Percentiles rank a stretch among this genome's conserved stretches.
Evolutionary conservation across 2,329 filamentous ascomycete genomes (phyloP).

Genomic region (Alternaria angustiovoidea): DNA sequence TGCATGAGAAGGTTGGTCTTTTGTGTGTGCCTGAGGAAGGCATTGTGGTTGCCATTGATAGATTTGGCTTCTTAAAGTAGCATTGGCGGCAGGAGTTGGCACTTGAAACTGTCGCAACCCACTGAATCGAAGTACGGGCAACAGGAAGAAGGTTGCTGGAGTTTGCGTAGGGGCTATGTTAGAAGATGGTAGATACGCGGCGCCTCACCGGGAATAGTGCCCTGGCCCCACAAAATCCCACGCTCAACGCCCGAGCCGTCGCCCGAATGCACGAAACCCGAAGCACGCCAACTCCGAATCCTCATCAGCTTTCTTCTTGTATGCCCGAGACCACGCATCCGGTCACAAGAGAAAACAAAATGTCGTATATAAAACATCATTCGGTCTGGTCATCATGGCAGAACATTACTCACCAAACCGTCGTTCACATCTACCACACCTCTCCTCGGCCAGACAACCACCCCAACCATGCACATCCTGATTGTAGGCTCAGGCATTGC

Average conservation of each 20-base stretch:
- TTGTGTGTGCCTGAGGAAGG: background rate
- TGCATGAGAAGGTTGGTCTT: slow-evolving; percentile 10
- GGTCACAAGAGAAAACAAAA: background rate
- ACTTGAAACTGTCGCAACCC: background rate
- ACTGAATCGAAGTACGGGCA: background rate
- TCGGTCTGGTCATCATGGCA: background rate
- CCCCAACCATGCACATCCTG: background rate
- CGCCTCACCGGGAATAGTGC: background rate
- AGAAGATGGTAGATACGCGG: background rate
- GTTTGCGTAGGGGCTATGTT: background rate
- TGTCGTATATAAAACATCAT: background rate
- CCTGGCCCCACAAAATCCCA: background rate
- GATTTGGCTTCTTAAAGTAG: background rate
- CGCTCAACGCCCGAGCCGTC: background rate
- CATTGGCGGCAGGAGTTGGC: background rate
- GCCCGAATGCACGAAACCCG: background rate
- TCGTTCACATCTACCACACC: background rate
- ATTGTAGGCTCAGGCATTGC: background rate
- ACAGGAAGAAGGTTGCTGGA: background rate
- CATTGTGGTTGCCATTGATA: background rate
- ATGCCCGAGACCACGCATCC: background rate
- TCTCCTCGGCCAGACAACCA: background rate
- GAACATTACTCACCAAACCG: background rate
- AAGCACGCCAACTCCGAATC: background rate
- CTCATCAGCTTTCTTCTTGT: background rate